Base-by-base conservation (phyloP, 1,139 yeast genomes). In the Kodamaea alishanica region DNA sequence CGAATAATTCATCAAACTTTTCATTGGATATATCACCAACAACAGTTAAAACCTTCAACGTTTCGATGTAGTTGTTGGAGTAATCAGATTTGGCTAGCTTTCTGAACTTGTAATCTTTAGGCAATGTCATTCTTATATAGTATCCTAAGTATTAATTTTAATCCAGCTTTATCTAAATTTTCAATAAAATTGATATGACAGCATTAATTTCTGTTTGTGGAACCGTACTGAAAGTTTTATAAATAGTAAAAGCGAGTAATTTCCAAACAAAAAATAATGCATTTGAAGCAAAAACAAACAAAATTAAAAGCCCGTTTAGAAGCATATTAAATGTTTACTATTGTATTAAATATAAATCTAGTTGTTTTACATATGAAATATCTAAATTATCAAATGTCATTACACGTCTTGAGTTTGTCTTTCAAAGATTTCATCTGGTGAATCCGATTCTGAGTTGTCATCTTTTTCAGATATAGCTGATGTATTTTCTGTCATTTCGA, bases 11-110 rank as follows among this genome's bases (percentile, higher is more conserved):
- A 2, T 58, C 54, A 53, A 80, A 84, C 38, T 67, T 56, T 6
- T 55, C 56, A 25, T 54, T 44, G 2, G 75, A 52, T 26, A 83
- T 65, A 1, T 74, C 69, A 0, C 90, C 94, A 2, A 84, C 89
- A 0, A 79, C 72, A 6, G 92, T 84, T 46, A 84, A 64, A 5
- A 71, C 79, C 26, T 63, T 57, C 35, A 84, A 63, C 0, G 81
- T 73, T 9, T 69, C 67, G 15, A 76, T 55, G 27, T 77, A 79
- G 10, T 77, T 74, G 33, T 67, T 63, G 32, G 60, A 49, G 52
- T 66, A 75, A 54, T 82, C 89, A 0, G 61, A 43, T 9, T 52
- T 48, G 39, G 64, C 54, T 12, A 80, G 56, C 32, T 70, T 59
- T 57, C 89, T 70, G 40, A 82, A 65, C 2, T 61, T 52, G 60